A percentile compares a stretch with the other conserved stretches of the same genome.
Conservation (phyloP, 305 asterid genomes). For the Coffea humblotiana region DNA sequence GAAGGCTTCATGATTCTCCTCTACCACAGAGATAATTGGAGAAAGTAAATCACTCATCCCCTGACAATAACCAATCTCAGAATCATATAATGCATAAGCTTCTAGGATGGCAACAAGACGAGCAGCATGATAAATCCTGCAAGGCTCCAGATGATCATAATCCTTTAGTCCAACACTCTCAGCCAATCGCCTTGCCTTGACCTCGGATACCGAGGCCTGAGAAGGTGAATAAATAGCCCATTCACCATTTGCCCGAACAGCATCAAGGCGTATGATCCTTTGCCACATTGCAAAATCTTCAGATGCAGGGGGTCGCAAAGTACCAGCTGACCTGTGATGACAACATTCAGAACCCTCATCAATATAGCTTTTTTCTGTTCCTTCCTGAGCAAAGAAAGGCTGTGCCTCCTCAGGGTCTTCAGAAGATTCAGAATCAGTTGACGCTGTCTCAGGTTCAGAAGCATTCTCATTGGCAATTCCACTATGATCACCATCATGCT, state of each 20-base stretch:
- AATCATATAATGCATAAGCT: conserved; percentile 51
- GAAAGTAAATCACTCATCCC: conserved; percentile 72
- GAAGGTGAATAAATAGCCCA: conserved; percentile 32
- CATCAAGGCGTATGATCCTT: conserved; percentile 46
- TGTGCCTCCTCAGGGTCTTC: conserved; percentile 68
- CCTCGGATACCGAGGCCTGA: conserved; percentile 23
- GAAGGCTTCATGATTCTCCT: conserved; percentile 54
- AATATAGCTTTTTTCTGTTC: conserved; percentile 40
- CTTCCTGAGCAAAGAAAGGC: conserved; percentile 25
- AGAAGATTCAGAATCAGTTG: conserved; percentile 64
- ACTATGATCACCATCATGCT: conserved; percentile 16
- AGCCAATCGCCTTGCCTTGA: conserved; percentile 27
- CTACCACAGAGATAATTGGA: conserved; percentile 47
- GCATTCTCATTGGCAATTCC: conserved; percentile 34
- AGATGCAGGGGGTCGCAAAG: conserved; percentile 29
- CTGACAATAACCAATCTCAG: conserved; percentile 67
- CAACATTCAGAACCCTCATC: conserved; percentile 32
- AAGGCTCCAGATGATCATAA: conserved; percentile 44
- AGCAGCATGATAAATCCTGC: conserved; percentile 42
- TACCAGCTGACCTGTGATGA: conserved; percentile 32
- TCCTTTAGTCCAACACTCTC: conserved; percentile 42
- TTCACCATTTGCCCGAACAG: conserved; percentile 44
- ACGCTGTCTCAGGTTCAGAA: conserved; percentile 49
- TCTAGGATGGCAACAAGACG: conserved; percentile 44
- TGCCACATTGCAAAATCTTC: conserved; percentile 47